These are phyloP conservation scores for Lepidium africanum DNA, from an alignment of 345 rosid genomes.

Conservation along the genomic window DNA sequence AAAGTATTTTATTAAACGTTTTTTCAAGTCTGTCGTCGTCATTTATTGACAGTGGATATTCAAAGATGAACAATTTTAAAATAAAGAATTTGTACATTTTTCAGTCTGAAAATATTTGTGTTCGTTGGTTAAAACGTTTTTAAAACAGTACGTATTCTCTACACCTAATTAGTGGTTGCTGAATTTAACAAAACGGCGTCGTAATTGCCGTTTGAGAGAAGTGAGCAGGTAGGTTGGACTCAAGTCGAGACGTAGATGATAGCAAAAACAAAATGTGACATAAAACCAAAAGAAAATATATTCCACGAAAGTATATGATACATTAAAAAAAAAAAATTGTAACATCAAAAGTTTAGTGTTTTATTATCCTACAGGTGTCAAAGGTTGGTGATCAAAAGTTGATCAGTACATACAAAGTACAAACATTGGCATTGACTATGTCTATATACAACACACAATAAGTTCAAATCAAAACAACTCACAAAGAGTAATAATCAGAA, in stretches of 20 bases:
- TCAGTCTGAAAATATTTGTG: background rate
- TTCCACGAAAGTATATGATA: too few relatives aligned
- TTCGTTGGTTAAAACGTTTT: background rate
- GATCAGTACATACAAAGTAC: constrained; percentile 15
- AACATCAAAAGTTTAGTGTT: background rate
- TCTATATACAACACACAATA: constrained; percentile 12
- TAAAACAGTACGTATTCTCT: background rate
- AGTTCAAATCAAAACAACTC: background rate
- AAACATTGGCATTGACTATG: constrained; percentile 19
- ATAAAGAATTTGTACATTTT: background rate
- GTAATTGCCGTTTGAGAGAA: background rate
- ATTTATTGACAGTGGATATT: background rate
- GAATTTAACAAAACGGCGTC: background rate
- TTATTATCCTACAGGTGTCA: background rate
- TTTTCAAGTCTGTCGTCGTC: background rate
- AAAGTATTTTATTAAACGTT: background rate
- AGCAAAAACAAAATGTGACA: background rate
- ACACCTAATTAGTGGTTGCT: background rate
- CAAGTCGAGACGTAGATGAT: background rate
- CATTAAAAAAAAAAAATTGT: background rate
- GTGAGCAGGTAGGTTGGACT: background rate
- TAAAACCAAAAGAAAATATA: too few relatives aligned
- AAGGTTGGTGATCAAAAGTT: constrained; percentile 17
- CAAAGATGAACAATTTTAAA: background rate
- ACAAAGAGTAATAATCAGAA: constrained; percentile 23